Conservation (phyloP, 169 alveolate genomes). For the Miamiensis avidus region DNA sequence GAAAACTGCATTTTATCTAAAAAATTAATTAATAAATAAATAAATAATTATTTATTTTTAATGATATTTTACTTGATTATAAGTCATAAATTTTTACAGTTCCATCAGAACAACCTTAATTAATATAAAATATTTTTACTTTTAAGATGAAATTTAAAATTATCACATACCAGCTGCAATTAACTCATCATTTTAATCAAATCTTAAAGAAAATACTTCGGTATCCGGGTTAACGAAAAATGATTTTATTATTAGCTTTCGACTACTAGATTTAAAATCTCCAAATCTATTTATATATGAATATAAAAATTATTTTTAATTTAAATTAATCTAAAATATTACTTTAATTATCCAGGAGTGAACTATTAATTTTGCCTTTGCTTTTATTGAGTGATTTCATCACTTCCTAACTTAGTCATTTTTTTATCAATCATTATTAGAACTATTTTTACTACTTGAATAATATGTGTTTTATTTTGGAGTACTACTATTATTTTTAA, state of each 20-base stretch:
- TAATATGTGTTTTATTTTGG: too few species aligned
- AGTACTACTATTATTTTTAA: too few species aligned
- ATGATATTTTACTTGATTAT: neutral
- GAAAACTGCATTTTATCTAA: too few species aligned
- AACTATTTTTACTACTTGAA: too few species aligned
- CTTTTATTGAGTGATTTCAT: neutral
- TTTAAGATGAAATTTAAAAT: neutral
- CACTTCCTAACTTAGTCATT: neutral
- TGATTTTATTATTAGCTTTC: constrained; percentile 27
- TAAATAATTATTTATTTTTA: too few species aligned
- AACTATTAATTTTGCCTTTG: neutral
- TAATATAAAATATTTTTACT: neutral
- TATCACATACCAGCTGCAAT: constrained; percentile 54
- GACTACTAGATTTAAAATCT: constrained; percentile 12
- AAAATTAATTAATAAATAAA: too few species aligned
- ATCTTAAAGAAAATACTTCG: constrained; percentile 55
- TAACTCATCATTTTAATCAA: constrained; percentile 57
- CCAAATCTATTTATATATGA: constrained; percentile 22
- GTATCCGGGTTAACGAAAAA: constrained; percentile 44
- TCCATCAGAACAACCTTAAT: constrained; percentile 53
- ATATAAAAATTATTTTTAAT: too few species aligned
- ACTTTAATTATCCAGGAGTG: neutral
- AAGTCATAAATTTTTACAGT: constrained; percentile 43
- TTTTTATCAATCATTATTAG: neutral
- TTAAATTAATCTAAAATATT: too few species aligned